These are phyloP conservation scores for Casuarina cunninghamiana DNA, from an alignment of 306 rosid genomes.

Conservation along the genomic window DNA sequence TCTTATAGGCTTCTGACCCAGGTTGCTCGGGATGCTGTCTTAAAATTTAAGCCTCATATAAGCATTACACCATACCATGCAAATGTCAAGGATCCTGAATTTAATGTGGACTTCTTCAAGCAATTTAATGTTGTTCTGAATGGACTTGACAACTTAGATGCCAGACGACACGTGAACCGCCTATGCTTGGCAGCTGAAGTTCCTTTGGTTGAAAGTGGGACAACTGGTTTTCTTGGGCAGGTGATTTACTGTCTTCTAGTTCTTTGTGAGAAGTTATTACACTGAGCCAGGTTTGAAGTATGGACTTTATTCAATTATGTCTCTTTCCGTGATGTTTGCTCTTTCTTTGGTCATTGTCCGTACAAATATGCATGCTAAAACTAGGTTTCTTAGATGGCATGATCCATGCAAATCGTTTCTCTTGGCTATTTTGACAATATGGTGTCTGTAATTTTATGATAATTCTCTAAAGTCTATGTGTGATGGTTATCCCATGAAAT, in stretches of 20 bases:
- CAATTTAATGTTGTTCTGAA: slow-evolving; percentile 86
- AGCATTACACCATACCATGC: slow-evolving; percentile 87
- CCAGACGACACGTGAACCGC: slow-evolving; percentile 96
- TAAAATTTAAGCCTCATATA: slow-evolving; percentile 89
- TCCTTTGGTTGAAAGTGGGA: slow-evolving; percentile 97
- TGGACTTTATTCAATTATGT: background rate
- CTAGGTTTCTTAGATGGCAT: background rate
- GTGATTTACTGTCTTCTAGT: slow-evolving; percentile 41
- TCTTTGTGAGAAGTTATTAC: background rate
- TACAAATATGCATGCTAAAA: background rate
- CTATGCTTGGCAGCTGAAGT: slow-evolving; percentile 93
- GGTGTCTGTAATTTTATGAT: slow-evolving; percentile 1
- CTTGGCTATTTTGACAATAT: background rate
- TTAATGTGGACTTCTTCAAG: slow-evolving; percentile 88
- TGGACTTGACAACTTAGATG: slow-evolving; percentile 99
- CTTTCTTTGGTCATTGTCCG: background rate
- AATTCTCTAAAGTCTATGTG: background rate
- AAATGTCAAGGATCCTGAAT: slow-evolving; percentile 86
- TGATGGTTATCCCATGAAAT: background rate
- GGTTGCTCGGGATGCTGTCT: slow-evolving; percentile 99
- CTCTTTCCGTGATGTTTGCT: background rate
- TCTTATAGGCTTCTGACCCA: slow-evolving; percentile 45
- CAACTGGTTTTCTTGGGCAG: slow-evolving; percentile 99
- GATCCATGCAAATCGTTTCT: background rate
- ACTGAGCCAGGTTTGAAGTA: background rate